Conservation (phyloP, 2,329 filamentous ascomycete species). For the Colletotrichum graminicola region DNA sequence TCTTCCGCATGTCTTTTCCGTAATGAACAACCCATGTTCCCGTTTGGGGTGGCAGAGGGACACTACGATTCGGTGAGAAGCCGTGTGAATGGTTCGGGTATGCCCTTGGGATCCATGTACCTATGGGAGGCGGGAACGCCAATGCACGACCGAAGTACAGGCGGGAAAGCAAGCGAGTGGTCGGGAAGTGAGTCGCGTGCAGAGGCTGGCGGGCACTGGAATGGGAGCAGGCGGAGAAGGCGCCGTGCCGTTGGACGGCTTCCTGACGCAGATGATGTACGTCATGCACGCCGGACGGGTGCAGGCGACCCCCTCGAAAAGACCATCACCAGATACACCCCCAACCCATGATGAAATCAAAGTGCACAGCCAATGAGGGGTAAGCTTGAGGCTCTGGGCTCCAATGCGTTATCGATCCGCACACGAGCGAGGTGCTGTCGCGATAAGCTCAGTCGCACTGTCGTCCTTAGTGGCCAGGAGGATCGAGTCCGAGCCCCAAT, state of each 20-base stretch:
- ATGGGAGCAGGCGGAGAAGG: conserved; percentile 32
- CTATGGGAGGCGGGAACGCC: conserved; percentile 35
- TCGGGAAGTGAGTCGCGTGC: neutral
- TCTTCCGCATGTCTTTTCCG: neutral
- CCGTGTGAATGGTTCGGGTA: conserved; percentile 39
- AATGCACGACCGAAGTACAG: conserved; percentile 38
- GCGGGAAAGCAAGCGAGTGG: conserved; percentile 42
- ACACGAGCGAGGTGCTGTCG: conserved; percentile 8
- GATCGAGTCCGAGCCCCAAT: neutral
- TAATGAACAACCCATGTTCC: neutral
- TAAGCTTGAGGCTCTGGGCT: conserved; percentile 1
- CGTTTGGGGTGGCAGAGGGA: neutral
- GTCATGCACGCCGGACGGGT: conserved; percentile 39
- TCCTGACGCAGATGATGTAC: conserved; percentile 42
- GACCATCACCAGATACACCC: conserved; percentile 43
- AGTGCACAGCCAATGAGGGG: conserved; percentile 20
- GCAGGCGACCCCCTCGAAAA: conserved; percentile 30
- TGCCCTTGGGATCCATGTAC: conserved; percentile 33
- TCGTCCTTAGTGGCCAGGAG: neutral
- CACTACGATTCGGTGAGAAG: neutral
- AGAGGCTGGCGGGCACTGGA: neutral
- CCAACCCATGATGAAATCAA: conserved; percentile 37
- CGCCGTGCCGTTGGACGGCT: conserved; percentile 18
- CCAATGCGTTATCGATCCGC: conserved; percentile 29
- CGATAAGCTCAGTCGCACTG: conserved; percentile 1